phyloP scores from a whole-genome alignment of 768 basidiomycete genomes.

The Suillus subaureus region DNA sequence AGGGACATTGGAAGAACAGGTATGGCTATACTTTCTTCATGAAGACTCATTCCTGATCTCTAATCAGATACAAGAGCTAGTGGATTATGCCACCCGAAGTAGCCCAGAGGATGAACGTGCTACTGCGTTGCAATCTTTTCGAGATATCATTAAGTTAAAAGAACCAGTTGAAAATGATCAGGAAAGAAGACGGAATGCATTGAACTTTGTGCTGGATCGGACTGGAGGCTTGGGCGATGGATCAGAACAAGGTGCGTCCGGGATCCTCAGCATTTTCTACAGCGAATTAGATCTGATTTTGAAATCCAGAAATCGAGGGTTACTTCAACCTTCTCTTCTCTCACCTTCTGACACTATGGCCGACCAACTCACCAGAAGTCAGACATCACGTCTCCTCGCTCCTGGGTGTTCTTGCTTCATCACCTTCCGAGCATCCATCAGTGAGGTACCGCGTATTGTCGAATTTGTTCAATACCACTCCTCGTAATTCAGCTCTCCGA shows the following conservation, averaged over 20 bases:
- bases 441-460: slow-evolving; percentile 86
- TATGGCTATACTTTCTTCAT: slow-evolving; percentile 28
- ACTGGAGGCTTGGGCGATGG: slow-evolving; percentile 77
- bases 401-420: slow-evolving; percentile 55
- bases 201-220: slow-evolving; percentile 62
- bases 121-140: slow-evolving; percentile 65
- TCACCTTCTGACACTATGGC: slow-evolving; percentile 66
- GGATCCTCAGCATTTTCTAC: neutral
- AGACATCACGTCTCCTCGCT: slow-evolving; percentile 52
- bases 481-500: slow-evolving; percentile 50
- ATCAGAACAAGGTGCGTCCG: slow-evolving; percentile 65
- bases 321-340: slow-evolving; percentile 85
- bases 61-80: slow-evolving; percentile 71
- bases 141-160: slow-evolving; percentile 53
- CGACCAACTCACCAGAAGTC: slow-evolving; percentile 55
- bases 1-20: slow-evolving; percentile 89
- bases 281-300: slow-evolving; percentile 9
- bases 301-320: slow-evolving; percentile 70
- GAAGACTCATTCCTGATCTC: slow-evolving; percentile 1
- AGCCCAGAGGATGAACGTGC: slow-evolving; percentile 69
- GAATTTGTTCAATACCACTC: slow-evolving; percentile 79
- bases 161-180: slow-evolving; percentile 59
- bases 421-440: slow-evolving; percentile 52
- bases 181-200: slow-evolving; percentile 50
- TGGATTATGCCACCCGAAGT: slow-evolving; percentile 70